Conservation (phyloP, 345 rosid genomes). For the Capsella bursapastoris region DNA sequence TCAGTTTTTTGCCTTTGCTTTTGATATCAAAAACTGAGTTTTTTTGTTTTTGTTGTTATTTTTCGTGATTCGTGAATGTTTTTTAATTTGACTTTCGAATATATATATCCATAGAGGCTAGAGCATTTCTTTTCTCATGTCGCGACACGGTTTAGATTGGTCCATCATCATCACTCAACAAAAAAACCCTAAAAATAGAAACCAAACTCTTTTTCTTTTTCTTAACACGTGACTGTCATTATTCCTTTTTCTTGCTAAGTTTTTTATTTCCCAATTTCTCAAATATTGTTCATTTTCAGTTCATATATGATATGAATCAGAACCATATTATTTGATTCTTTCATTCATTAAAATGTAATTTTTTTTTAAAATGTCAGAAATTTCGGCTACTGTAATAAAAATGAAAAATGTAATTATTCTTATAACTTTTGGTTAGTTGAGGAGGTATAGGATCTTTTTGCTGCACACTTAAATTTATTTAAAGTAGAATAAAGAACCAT, state of each 20-base stretch:
- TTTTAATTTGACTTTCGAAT: conserved; percentile 19
- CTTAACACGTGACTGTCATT: conserved; percentile 43
- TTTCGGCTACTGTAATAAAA: conserved; percentile 28
- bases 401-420: conserved; percentile 19
- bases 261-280: conserved; percentile 15
- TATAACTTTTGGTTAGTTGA: conserved; percentile 14
- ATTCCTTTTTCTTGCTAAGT: conserved; percentile 42
- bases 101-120: conserved; percentile 21
- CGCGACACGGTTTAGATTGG: conserved; percentile 53
- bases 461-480: neutral
- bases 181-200: conserved; percentile 34
- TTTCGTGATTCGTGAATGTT: conserved; percentile 27
- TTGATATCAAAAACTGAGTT: conserved; percentile 21
- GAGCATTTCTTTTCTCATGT: conserved; percentile 49
- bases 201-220: conserved; percentile 41
- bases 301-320: neutral
- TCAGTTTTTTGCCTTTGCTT: conserved; percentile 40
- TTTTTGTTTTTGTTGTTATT: neutral
- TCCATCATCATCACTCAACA: conserved; percentile 46
- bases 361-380: conserved; percentile 24
- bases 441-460: conserved; percentile 2
- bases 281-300: neutral
- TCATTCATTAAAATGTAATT: neutral
- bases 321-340: conserved; percentile 20
- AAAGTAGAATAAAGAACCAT: conserved; percentile 27